Conservation (phyloP, 805 yeast species). For the Lachancea lanzarotensis region DNA sequence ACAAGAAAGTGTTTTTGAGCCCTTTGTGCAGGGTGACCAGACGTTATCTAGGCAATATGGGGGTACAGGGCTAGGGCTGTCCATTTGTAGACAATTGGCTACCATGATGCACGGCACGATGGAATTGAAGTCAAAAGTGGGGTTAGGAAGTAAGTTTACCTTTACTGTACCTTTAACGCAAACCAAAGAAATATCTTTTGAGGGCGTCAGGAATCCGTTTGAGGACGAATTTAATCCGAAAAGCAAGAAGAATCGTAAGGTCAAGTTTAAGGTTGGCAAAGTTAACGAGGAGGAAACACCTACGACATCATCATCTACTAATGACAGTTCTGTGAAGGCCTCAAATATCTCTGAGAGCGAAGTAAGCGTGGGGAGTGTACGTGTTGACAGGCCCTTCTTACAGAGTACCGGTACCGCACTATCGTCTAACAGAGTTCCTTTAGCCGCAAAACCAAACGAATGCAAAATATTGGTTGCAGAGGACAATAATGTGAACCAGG, state of each 20-base stretch:
- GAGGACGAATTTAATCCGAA: conserved; percentile 63
- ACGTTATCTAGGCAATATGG: conserved; percentile 86
- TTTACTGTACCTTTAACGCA: conserved; percentile 74
- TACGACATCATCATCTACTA: conserved; percentile 13
- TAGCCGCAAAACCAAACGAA: conserved; percentile 5
- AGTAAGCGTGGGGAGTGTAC: conserved; percentile 16
- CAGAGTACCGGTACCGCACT: conserved; percentile 39
- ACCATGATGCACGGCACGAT: conserved; percentile 86
- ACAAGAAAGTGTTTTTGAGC: conserved; percentile 85
- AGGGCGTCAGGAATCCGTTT: conserved; percentile 37
- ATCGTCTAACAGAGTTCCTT: conserved; percentile 15
- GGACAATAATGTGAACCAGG: conserved; percentile 90
- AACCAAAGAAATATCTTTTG: conserved; percentile 30
- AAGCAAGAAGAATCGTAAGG: conserved; percentile 45
- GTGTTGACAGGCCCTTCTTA: conserved; percentile 30
- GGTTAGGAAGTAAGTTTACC: conserved; percentile 77
- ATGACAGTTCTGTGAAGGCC: conserved; percentile 3
- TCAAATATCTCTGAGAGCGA: conserved; percentile 6
- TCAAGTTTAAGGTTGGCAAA: conserved; percentile 31
- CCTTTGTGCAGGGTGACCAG: conserved; percentile 96
- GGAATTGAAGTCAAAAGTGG: conserved; percentile 63
- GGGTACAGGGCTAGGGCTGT: conserved; percentile 91
- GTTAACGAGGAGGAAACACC: conserved; percentile 21
- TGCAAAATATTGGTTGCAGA: conserved; percentile 75
- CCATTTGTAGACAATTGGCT: conserved; percentile 86